Evolutionary conservation across 768 basidiomycete genomes (phyloP).

Genomic region (Mycena metata): DNA sequence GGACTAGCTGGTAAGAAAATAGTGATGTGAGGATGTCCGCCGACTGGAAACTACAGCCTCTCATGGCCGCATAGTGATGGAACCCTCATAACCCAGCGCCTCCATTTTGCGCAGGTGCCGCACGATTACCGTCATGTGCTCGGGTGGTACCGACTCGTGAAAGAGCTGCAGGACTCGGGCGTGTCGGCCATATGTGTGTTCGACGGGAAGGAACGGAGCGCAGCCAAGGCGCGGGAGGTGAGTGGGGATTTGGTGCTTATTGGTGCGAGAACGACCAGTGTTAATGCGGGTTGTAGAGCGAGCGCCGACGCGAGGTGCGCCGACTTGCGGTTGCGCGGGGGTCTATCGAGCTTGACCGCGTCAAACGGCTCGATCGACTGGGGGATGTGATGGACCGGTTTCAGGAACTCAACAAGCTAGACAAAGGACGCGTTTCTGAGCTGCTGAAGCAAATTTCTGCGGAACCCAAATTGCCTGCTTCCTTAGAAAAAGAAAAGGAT

Average conservation of each 20-base stretch:
- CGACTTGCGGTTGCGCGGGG: conserved; percentile 65
- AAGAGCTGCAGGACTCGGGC: conserved; percentile 69
- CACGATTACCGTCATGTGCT: conserved; percentile 79
- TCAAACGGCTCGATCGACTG: conserved; percentile 64
- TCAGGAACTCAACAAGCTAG: conserved; percentile 47
- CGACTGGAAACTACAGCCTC: conserved; percentile 22
- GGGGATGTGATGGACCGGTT: conserved; percentile 55
- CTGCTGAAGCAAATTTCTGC: conserved; percentile 41
- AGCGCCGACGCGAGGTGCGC: conserved; percentile 67
- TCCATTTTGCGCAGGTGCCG: conserved; percentile 78
- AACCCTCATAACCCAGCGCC: conserved; percentile 86
- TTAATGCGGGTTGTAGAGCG: conserved; percentile 54
- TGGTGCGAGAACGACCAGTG: not conserved
- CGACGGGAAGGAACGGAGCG: conserved; percentile 76
- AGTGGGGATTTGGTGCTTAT: conserved; percentile 1
- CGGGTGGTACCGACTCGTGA: conserved; percentile 81
- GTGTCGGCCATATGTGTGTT: conserved; percentile 83
- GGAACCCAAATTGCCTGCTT: conserved; percentile 8
- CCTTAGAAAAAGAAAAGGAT: not conserved
- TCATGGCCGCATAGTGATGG: conserved; percentile 70
- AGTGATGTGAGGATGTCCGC: conserved; percentile 69
- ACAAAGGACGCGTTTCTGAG: conserved; percentile 47
- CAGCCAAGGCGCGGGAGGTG: conserved; percentile 83
- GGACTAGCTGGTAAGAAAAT: conserved; percentile 76
- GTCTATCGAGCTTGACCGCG: conserved; percentile 69